Evolutionary conservation across 192 early-diverging fungal species (phyloP).

Genomic region (Rhizophagus prolifer): DNA sequence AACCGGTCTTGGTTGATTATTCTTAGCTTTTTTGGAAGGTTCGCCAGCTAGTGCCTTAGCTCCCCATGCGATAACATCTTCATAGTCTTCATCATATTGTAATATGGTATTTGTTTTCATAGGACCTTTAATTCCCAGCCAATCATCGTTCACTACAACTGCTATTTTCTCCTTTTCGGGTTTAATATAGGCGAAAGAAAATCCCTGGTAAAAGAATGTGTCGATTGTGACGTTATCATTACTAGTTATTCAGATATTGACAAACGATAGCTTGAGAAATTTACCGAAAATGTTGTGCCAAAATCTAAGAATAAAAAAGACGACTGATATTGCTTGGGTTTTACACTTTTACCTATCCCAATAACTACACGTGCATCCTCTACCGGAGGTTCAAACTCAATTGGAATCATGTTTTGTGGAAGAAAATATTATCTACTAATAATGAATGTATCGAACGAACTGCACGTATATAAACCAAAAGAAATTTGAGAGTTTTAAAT

Average conservation of each 20-base stretch:
- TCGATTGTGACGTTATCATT: not conserved
- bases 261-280: not conserved
- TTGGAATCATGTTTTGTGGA: no score
- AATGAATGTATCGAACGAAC: no score
- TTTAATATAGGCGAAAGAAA: not conserved
- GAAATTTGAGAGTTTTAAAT: no score
- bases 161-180: not conserved
- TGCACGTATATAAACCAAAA: no score
- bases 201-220: not conserved
- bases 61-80: not conserved
- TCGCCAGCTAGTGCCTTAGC: not conserved
- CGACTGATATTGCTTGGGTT: no score
- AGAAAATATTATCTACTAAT: no score
- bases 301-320: conserved; percentile 9
- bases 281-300: conserved; percentile 22
- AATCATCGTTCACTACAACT: conserved; percentile 6
- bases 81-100: conserved; percentile 18
- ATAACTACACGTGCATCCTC: no score
- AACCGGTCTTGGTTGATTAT: not conserved
- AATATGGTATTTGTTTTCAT: conserved; percentile 15
- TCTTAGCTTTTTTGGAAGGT: not conserved
- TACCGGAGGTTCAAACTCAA: no score
- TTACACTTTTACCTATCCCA: no score
- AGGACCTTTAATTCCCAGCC: not conserved
- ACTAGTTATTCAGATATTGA: not conserved